A percentile compares a stretch with the other conserved stretches of the same genome.
Evolutionary conservation across 2,329 filamentous ascomycete genomes (phyloP).

Genomic region (Orbilia quercus): DNA sequence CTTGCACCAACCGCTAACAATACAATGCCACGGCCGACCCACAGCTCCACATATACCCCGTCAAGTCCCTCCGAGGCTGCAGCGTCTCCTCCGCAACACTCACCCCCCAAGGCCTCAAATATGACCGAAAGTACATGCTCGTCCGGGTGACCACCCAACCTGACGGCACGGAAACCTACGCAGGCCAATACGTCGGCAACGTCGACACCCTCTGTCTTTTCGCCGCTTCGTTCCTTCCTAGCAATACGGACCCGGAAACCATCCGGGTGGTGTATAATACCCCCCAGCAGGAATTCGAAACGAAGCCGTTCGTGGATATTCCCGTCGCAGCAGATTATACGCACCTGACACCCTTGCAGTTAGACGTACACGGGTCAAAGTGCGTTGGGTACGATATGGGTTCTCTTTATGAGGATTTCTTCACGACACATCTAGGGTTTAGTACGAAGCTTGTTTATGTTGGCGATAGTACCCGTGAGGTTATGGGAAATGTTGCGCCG

Average conservation of each 20-base stretch:
- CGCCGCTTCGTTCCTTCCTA: slow-evolving; percentile 64
- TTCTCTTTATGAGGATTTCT: slow-evolving; percentile 70
- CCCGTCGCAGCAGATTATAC: slow-evolving; percentile 69
- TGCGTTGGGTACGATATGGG: slow-evolving; percentile 74
- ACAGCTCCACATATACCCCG: slow-evolving; percentile 76
- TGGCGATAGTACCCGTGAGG: slow-evolving; percentile 70
- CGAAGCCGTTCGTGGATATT: slow-evolving; percentile 66
- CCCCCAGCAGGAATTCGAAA: background rate
- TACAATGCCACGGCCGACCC: no score
- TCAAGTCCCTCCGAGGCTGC: slow-evolving; percentile 77
- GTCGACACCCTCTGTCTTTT: slow-evolving; percentile 74
- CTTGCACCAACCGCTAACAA: background rate
- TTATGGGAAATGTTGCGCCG: slow-evolving; percentile 73
- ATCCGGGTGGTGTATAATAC: slow-evolving; percentile 57
- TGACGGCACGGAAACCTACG: slow-evolving; percentile 62
- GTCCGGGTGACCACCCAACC: slow-evolving; percentile 10
- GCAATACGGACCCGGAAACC: slow-evolving; percentile 63
- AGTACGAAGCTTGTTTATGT: slow-evolving; percentile 73
- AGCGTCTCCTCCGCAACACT: slow-evolving; percentile 68
- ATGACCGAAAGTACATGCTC: slow-evolving; percentile 79
- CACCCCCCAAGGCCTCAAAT: slow-evolving; percentile 71
- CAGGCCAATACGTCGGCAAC: slow-evolving; percentile 71
- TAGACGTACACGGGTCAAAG: slow-evolving; percentile 72
- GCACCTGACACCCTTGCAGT: slow-evolving; percentile 66
- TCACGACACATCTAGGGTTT: slow-evolving; percentile 74